Evolutionary conservation across 2,329 filamentous ascomycete genomes (phyloP).

Genomic region (Epichloe gansuensis): DNA sequence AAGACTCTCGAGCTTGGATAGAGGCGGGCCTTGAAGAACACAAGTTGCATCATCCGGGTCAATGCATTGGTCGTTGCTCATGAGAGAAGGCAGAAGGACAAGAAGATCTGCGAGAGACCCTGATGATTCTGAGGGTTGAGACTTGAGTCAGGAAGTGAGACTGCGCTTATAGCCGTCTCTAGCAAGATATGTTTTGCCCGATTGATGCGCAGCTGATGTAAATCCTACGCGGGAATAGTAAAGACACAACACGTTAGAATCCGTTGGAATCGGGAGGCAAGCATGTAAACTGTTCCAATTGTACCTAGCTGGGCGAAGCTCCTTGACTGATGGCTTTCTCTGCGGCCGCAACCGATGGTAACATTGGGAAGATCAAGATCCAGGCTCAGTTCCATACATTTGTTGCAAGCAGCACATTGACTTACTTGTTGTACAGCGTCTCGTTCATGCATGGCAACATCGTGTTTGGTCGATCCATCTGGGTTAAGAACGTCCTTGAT

Average conservation of each 20-base stretch:
- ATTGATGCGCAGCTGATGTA: slow-evolving; percentile 35
- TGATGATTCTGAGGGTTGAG: slow-evolving; percentile 12
- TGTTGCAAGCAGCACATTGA: neutral
- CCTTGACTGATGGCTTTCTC: neutral
- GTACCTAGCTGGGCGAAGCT: no score
- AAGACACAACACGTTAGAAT: neutral
- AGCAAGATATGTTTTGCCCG: slow-evolving; percentile 40
- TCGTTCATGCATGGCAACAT: slow-evolving; percentile 36
- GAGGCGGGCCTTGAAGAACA: slow-evolving; percentile 37
- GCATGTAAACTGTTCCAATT: no score
- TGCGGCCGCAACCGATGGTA: neutral
- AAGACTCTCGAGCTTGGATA: slow-evolving; percentile 33
- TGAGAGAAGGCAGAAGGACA: slow-evolving; percentile 39
- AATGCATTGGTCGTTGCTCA: slow-evolving; percentile 25
- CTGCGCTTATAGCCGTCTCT: slow-evolving; percentile 34
- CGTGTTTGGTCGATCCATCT: slow-evolving; percentile 45
- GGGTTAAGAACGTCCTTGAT: slow-evolving; percentile 41
- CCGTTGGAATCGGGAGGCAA: neutral
- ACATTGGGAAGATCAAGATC: no score
- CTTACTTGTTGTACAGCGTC: slow-evolving; percentile 37
- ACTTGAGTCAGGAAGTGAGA: slow-evolving; percentile 20
- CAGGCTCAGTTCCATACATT: neutral
- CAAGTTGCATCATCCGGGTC: slow-evolving; percentile 25
- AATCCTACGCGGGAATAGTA: slow-evolving; percentile 26
- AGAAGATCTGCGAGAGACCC: slow-evolving; percentile 41